Evolutionary conservation across 805 yeast species (phyloP).

Genomic region (Saccharomycodes ludwigii): DNA sequence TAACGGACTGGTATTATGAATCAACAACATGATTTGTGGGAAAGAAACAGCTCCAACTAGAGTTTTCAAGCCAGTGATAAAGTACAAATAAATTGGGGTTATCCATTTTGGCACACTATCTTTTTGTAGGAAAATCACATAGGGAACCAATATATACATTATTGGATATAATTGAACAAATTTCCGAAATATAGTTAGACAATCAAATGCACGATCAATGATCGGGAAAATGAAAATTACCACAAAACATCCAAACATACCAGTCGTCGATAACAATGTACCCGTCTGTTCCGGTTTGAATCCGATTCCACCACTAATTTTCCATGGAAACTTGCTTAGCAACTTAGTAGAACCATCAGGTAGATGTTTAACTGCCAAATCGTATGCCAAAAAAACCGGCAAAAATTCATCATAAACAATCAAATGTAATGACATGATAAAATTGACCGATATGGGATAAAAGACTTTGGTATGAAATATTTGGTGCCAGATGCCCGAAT

Average conservation of each 20-base stretch:
- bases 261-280: slow-evolving; percentile 36
- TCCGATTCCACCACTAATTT: slow-evolving; percentile 41
- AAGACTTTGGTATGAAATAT: slow-evolving; percentile 21
- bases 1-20: slow-evolving; percentile 42
- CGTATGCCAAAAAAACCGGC: slow-evolving; percentile 40
- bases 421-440: slow-evolving; percentile 33
- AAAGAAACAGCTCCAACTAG: slow-evolving; percentile 34
- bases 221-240: slow-evolving; percentile 40
- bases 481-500: slow-evolving; percentile 13
- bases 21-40: slow-evolving; percentile 40
- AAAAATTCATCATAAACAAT: slow-evolving; percentile 41
- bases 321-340: slow-evolving; percentile 33
- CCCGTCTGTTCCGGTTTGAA: slow-evolving; percentile 37
- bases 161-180: slow-evolving; percentile 32
- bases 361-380: slow-evolving; percentile 12
- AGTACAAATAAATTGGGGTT: slow-evolving; percentile 19
- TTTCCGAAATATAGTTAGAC: slow-evolving; percentile 31
- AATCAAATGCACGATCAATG: slow-evolving; percentile 35
- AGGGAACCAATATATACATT: slow-evolving; percentile 35
- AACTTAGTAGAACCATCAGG: slow-evolving; percentile 14
- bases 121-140: slow-evolving; percentile 30
- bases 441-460: slow-evolving; percentile 27
- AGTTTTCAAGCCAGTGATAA: slow-evolving; percentile 24
- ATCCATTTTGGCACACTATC: slow-evolving; percentile 19
- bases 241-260: slow-evolving; percentile 38